phyloP scores from a whole-genome alignment of 148 eudicot species.

The Camellia granthamiana region DNA sequence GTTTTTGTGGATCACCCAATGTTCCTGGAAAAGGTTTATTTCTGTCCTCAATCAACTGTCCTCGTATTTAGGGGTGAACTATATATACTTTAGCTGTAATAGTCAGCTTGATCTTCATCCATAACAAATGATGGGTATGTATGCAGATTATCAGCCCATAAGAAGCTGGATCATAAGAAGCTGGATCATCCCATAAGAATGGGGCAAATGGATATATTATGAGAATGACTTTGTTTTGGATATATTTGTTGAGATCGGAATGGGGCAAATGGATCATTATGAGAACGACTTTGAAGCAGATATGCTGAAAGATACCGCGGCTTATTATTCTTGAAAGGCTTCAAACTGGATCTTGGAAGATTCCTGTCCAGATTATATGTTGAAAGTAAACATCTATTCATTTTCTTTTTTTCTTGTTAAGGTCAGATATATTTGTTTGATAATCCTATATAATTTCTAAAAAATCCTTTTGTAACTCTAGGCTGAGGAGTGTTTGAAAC shows the following conservation, averaged over 20 bases:
- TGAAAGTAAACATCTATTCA: constrained; percentile 45
- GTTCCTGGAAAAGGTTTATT: too few relatives aligned
- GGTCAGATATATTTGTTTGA: constrained; percentile 1
- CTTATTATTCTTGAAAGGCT: constrained; percentile 87
- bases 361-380: constrained; percentile 93
- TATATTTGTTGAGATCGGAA: constrained; percentile 91
- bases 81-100: too few relatives aligned
- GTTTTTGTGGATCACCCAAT: too few relatives aligned
- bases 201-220: too few relatives aligned
- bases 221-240: too few relatives aligned
- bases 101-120: too few relatives aligned
- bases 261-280: constrained; percentile 75
- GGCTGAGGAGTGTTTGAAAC: constrained; percentile 92
- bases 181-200: too few relatives aligned
- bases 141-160: too few relatives aligned
- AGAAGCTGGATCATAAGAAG: too few relatives aligned
- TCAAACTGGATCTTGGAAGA: constrained; percentile 86
- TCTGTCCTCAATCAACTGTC: too few relatives aligned
- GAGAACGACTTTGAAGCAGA: constrained; percentile 78
- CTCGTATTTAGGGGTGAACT: too few relatives aligned
- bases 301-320: constrained; percentile 72
- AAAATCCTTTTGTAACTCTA: constrained; percentile 24
- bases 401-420: background rate
- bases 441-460: background rate
- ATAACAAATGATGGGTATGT: too few relatives aligned